Base-by-base conservation (phyloP, 2,329 filamentous ascomycete species). In the Stachybotrys echinatus region DNA sequence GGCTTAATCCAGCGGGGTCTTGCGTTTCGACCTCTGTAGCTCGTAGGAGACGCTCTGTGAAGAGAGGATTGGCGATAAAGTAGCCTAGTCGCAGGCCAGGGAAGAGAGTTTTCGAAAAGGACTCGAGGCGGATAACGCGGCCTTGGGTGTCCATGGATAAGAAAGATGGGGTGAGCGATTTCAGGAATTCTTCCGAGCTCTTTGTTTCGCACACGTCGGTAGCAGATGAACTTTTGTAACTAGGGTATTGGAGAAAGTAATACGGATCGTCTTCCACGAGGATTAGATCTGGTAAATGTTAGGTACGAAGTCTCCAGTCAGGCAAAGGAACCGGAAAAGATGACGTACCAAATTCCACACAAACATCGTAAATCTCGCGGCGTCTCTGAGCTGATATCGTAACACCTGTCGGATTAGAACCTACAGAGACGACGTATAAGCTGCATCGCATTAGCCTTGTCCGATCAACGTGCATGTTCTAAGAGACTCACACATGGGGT, bases 371-470 rank as follows among this genome's bases (percentile, higher is more conserved):
- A 48, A 88, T 73, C 18, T 76, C 80, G 54, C 72, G 73, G 38
- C 84, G 75, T 50, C 85, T 74, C 54, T 77, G 67, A 3, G 68
- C 63, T 44, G 76, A 72, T 55, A 85, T 83, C 1, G 85, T 88
- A 20, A 83, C 77, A 18, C 85, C 85, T 0, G 85, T 88, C 0
- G 85, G 85, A 60, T 89, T 88, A 59, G 87, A 84, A 2, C 85
- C 85, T 0, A 84, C 84, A 3, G 61, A 53, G 6, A 64, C 62
- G 1, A 59, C 43, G 18, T 64, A 63, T 2, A 65, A 48, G n/a
- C 56, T 54, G 14, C 7, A 12, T 19, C 14, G n/a, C 18, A n/a
- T 37, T 21, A 21, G n/a, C 40, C n/a, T 12, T 43, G 14, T 4
- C 22, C 12, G 12, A 17, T 3, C 19, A 23, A n/a, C 7, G 5